phyloP scores from a whole-genome alignment of 139 green algal genomes.

The Chlamydomonas asymmetrica region DNA sequence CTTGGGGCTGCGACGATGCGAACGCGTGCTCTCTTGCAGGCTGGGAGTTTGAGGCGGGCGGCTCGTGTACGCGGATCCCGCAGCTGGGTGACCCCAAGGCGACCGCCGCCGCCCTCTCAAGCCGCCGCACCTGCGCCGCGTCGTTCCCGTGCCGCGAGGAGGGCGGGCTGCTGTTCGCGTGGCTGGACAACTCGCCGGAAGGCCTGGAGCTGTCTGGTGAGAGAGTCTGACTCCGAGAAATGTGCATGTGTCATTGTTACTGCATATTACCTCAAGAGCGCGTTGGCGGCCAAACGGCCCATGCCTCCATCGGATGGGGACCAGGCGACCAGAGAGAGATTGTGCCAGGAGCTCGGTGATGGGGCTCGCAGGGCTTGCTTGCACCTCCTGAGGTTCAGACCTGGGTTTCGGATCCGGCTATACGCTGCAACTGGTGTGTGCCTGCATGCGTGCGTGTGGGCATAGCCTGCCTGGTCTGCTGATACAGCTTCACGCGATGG shows the following conservation, averaged over 20 bases:
- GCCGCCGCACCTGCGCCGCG: constrained; percentile 18
- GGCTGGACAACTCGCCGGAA: constrained; percentile 30
- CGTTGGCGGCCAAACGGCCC: neutral
- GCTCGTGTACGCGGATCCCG: constrained; percentile 25
- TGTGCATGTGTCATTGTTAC: no score
- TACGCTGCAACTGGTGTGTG: neutral
- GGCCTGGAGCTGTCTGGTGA: no score
- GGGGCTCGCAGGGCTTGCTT: neutral
- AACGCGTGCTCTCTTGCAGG: constrained; percentile 51
- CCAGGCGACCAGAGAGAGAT: neutral
- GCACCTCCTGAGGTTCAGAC: neutral
- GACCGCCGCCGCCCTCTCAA: constrained; percentile 11
- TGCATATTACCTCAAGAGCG: neutral
- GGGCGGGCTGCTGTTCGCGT: constrained; percentile 31
- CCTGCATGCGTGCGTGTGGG: neutral
- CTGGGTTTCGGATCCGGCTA: no score
- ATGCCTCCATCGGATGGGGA: neutral
- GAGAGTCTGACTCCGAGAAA: no score
- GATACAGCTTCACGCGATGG: neutral
- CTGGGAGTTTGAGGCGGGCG: constrained; percentile 49
- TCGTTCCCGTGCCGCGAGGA: constrained; percentile 30
- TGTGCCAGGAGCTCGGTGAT: neutral
- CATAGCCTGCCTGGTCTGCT: neutral
- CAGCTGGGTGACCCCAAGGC: constrained; percentile 33
- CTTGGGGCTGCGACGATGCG: no score